Percentiles rank a stretch among this genome's conserved stretches.
Evolutionary conservation across 495 filamentous ascomycete species (phyloP).

Genomic region (Tetracladium setigerum): DNA sequence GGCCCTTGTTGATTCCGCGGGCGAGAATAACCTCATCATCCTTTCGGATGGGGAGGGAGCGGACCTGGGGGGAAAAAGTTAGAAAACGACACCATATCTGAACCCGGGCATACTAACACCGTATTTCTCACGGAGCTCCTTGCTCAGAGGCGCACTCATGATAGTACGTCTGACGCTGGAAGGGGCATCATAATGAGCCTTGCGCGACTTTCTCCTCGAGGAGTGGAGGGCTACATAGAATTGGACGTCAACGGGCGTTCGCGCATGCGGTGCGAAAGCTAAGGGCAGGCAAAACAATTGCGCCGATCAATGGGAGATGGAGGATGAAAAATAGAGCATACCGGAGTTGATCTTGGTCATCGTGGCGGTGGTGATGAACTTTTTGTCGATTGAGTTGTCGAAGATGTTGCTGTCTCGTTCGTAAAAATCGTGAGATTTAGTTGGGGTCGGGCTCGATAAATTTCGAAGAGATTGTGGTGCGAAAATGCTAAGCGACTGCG

Average conservation of each 20-base stretch:
- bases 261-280: not conserved
- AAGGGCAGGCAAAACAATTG: not conserved
- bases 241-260: constrained; percentile 12
- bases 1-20: constrained; percentile 87
- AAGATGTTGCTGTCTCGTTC: too few relatives aligned
- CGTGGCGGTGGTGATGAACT: constrained; percentile 27
- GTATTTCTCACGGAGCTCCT: constrained; percentile 94
- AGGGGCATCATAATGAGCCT: constrained; percentile 90
- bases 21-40: constrained; percentile 91
- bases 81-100: constrained; percentile 2
- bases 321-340: constrained; percentile 21
- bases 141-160: constrained; percentile 90
- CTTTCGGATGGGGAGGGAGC: constrained; percentile 94
- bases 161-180: constrained; percentile 85
- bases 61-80: constrained; percentile 55
- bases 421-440: too few relatives aligned
- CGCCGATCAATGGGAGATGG: not conserved
- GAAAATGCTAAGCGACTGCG: too few relatives aligned
- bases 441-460: too few relatives aligned
- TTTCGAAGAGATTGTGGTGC: too few relatives aligned
- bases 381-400: too few relatives aligned
- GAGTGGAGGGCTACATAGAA: constrained; percentile 53
- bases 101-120: constrained; percentile 51
- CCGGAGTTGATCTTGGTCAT: constrained; percentile 53
- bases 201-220: constrained; percentile 94